Percentiles rank a stretch among this genome's conserved stretches.
These are phyloP conservation scores for Backusella luteola DNA, from an alignment of 192 early-diverging fungal genomes.

Conservation along the genomic window DNA sequence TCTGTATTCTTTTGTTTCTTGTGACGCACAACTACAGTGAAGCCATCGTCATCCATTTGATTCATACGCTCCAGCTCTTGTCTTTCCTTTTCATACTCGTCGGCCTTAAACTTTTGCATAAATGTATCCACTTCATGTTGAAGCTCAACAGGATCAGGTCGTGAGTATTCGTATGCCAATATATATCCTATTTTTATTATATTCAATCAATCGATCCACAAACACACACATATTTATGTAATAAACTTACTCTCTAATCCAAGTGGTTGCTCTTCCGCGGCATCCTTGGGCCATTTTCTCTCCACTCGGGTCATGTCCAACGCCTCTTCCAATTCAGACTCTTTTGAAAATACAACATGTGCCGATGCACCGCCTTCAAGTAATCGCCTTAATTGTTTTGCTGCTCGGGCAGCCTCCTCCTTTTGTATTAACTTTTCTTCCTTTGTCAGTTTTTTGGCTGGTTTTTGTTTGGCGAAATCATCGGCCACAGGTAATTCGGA, in stretches of 20 bases:
- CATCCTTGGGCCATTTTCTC: slow-evolving; percentile 58
- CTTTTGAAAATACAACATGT: slow-evolving; percentile 68
- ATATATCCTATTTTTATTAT: slow-evolving; percentile 19
- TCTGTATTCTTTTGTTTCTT: slow-evolving; percentile 63
- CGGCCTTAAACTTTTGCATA: slow-evolving; percentile 76
- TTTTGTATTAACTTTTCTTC: slow-evolving; percentile 10
- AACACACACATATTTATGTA: no score
- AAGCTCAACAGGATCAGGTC: slow-evolving; percentile 43
- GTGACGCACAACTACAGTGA: slow-evolving; percentile 77
- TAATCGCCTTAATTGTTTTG: slow-evolving; percentile 38
- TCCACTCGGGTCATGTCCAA: slow-evolving; percentile 59
- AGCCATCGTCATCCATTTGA: slow-evolving; percentile 91
- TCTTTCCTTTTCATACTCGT: slow-evolving; percentile 69
- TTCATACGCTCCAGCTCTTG: slow-evolving; percentile 66
- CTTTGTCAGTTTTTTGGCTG: slow-evolving; percentile 14
- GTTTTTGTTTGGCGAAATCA: slow-evolving; percentile 33
- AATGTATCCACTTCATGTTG: slow-evolving; percentile 67
- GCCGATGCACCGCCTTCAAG: slow-evolving; percentile 57
- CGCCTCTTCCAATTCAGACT: slow-evolving; percentile 59
- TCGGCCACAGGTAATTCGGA: slow-evolving; percentile 33
- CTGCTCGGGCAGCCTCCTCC: slow-evolving; percentile 22
- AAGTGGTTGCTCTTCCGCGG: slow-evolving; percentile 43
- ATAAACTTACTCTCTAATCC: slow-evolving; percentile 46
- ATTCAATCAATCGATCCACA: no score
- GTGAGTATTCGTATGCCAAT: slow-evolving; percentile 19